phyloP scores from a whole-genome alignment of 1,284 basidiomycete genomes.

The Sanghuangporus sanghuang region DNA sequence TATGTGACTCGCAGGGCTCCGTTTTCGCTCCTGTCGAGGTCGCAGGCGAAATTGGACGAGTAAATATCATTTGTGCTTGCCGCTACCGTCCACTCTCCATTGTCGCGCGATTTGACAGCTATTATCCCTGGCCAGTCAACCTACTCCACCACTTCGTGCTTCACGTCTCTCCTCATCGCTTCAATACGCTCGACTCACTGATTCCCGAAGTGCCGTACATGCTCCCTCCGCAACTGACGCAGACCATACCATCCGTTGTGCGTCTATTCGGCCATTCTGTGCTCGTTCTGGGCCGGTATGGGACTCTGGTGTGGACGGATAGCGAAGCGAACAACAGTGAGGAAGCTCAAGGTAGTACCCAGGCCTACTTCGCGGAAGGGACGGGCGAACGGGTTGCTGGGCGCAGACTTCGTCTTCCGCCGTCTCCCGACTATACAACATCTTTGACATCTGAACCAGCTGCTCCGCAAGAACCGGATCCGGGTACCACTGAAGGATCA shows the following conservation, averaged over 20 bases:
- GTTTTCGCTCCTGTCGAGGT: background rate
- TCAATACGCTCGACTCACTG: background rate
- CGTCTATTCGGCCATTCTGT: constrained; percentile 52
- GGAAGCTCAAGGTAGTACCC: background rate
- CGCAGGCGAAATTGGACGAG: background rate
- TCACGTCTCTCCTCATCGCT: constrained; percentile 8
- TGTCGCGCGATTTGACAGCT: constrained; percentile 53
- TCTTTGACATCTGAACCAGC: background rate
- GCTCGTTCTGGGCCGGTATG: constrained; percentile 50
- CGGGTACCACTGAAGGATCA: background rate
- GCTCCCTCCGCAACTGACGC: constrained; percentile 32
- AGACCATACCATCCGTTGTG: constrained; percentile 52
- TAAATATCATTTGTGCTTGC: background rate
- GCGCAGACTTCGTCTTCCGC: background rate
- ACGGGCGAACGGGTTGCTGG: constrained; percentile 13
- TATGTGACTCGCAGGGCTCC: constrained; percentile 3
- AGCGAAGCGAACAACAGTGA: constrained; percentile 37
- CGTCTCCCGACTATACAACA: background rate
- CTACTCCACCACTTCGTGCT: constrained; percentile 57
- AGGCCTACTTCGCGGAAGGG: constrained; percentile 36
- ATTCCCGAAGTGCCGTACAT: constrained; percentile 31
- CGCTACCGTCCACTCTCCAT: constrained; percentile 40
- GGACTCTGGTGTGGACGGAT: constrained; percentile 62
- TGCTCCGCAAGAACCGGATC: background rate
- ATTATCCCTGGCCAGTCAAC: constrained; percentile 64